phyloP scores from a whole-genome alignment of 2,329 filamentous ascomycete species.

The Apiospora hydei region DNA sequence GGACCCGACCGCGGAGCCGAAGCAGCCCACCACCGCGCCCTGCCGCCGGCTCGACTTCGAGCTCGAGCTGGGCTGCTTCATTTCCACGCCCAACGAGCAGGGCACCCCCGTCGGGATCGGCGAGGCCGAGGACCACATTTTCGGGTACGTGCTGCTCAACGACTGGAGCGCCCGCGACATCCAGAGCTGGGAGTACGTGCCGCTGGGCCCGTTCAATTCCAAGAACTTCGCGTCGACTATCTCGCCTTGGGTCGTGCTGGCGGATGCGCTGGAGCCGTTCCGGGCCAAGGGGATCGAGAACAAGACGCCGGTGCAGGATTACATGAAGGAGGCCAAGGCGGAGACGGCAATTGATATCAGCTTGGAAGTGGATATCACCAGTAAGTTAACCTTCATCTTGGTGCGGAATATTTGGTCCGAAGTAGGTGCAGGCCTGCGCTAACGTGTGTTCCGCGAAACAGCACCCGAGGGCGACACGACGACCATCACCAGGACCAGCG shows the following conservation, averaged over 20 bases:
- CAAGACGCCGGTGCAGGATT: slow-evolving; percentile 46
- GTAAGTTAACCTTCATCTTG: slow-evolving; percentile 44
- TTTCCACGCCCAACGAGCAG: slow-evolving; percentile 69
- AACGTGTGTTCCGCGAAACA: slow-evolving; percentile 27
- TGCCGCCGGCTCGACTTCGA: slow-evolving; percentile 78
- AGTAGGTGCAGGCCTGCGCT: not conserved
- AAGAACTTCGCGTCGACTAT: slow-evolving; percentile 86
- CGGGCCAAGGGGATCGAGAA: slow-evolving; percentile 44
- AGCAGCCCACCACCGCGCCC: slow-evolving; percentile 68
- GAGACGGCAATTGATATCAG: slow-evolving; percentile 73
- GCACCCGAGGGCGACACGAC: slow-evolving; percentile 57
- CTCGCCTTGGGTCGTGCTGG: slow-evolving; percentile 79
- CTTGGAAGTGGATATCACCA: slow-evolving; percentile 70
- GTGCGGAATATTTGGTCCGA: not conserved
- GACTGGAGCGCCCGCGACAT: slow-evolving; percentile 88
- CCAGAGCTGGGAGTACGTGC: slow-evolving; percentile 85
- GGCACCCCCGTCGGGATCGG: slow-evolving; percentile 69
- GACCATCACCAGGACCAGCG: slow-evolving; percentile 66
- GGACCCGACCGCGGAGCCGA: slow-evolving; percentile 67
- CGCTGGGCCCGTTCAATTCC: slow-evolving; percentile 80
- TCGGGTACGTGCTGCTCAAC: slow-evolving; percentile 83
- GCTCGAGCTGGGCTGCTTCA: slow-evolving; percentile 79
- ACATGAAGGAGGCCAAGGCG: slow-evolving; percentile 64
- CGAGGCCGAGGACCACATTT: slow-evolving; percentile 74
- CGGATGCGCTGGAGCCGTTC: slow-evolving; percentile 74